Base-by-base conservation (phyloP, 1,284 basidiomycete genomes). In the Pholiota adiposa region DNA sequence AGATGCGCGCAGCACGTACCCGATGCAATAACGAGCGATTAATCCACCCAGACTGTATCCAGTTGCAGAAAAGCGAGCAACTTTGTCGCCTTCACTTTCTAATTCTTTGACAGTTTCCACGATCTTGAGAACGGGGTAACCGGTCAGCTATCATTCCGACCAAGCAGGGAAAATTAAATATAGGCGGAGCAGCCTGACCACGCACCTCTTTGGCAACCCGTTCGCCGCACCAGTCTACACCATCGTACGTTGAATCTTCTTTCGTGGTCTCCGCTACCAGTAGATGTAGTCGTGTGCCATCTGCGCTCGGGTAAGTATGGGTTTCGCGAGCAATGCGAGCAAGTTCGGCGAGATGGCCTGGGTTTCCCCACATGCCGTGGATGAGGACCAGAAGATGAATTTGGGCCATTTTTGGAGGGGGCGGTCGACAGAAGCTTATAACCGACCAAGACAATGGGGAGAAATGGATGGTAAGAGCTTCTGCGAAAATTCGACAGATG, bases 351-450 rank as follows among this genome's bases (percentile, higher is more conserved):
- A 81, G 68, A 63, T 81, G 77, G 50, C 59, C 64, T 0, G 91
- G 87, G 65, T 86, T 83, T 1, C 93, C 92, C 92, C 92, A 94
- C 85, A 94, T 91, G 36, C 93, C 93, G 67, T 94, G 92, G 41
- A 92, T 82, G 58, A 92, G 81, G 27, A 93, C 87, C 16, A 89
- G 79, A 11, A 91, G 79, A 66, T 90, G 89, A 14, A 80, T 56
- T 14, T 59, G 53, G 41, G 63, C 25, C 70, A 70, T 71, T 40
- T 50, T 38, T 34, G 19, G 33, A 31, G n/a, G 29, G 27, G 25
- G 2, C 4, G n/a, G 31, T 31, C 16, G 11, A 6, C 11, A 4
- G 48, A 11, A 18, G 9, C 12, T 34, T 33, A 31, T 33, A 4
- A 2, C 27, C 2, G 4, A 25, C 29, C 16, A 19, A 14, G n/a